Percentiles rank a stretch among this genome's conserved stretches.
phyloP scores from a whole-genome alignment of 2,329 filamentous ascomycete species.

The Diplodia corticola region DNA sequence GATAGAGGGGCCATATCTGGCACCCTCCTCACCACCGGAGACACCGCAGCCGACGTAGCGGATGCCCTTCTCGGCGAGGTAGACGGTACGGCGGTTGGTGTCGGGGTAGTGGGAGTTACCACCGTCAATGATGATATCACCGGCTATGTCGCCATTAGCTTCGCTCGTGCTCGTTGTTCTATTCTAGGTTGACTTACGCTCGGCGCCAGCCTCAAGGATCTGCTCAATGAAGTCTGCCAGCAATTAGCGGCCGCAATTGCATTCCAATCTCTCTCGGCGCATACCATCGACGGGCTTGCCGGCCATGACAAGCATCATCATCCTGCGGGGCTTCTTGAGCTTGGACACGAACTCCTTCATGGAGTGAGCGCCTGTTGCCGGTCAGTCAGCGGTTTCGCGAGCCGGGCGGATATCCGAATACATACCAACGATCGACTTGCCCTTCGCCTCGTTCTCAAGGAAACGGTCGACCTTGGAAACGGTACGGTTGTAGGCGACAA shows the following conservation, averaged over 20 bases:
- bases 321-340: slow-evolving; percentile 93
- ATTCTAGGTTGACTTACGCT: slow-evolving; percentile 26
- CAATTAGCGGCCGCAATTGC: background rate
- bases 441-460: slow-evolving; percentile 68
- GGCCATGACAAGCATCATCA: slow-evolving; percentile 99
- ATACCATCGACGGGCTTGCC: slow-evolving; percentile 82
- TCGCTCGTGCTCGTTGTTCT: background rate
- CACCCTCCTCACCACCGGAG: slow-evolving; percentile 98
- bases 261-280: background rate
- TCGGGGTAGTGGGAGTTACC: slow-evolving; percentile 99
- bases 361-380: slow-evolving; percentile 71
- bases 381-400: background rate
- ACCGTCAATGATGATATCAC: slow-evolving; percentile 97
- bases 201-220: slow-evolving; percentile 61
- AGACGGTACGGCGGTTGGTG: slow-evolving; percentile 94
- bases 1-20: slow-evolving; percentile 92
- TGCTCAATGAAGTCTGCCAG: slow-evolving; percentile 85
- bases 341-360: slow-evolving; percentile 93
- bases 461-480: slow-evolving; percentile 97
- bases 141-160: background rate
- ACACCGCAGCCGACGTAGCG: slow-evolving; percentile 96
- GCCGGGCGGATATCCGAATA: background rate
- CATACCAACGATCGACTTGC: slow-evolving; percentile 76
- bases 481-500: slow-evolving; percentile 98
- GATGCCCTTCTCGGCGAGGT: slow-evolving; percentile 83